phyloP scores from a whole-genome alignment of 345 rosid genomes.

The Isatis tinctoria region DNA sequence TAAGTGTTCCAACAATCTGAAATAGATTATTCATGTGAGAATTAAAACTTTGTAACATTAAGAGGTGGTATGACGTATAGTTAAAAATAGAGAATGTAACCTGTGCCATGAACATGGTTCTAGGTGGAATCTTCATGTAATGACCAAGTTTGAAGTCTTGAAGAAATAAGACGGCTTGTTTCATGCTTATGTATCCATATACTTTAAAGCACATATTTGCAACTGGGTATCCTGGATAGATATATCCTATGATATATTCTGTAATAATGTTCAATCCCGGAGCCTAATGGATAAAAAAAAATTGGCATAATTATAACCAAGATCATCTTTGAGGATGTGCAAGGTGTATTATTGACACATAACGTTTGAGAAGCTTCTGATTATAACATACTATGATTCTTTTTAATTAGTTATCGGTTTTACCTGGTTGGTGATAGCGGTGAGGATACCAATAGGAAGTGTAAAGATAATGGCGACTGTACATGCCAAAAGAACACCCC shows the following conservation, averaged over 20 bases:
- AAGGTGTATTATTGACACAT: not conserved
- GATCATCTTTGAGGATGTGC: not conserved
- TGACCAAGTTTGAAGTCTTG: constrained; percentile 99
- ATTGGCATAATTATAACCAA: not conserved
- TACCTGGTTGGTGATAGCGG: constrained; percentile 97
- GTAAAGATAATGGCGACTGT: constrained; percentile 74
- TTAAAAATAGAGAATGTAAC: constrained; percentile 26
- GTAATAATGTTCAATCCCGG: constrained; percentile 93
- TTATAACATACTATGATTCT: not conserved
- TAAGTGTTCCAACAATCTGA: constrained; percentile 81
- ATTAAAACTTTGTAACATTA: not conserved
- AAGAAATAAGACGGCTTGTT: constrained; percentile 78
- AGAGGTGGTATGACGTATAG: not conserved
- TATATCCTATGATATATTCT: constrained; percentile 89
- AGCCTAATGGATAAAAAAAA: constrained; percentile 35
- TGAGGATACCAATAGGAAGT: constrained; percentile 92
- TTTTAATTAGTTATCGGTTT: not conserved
- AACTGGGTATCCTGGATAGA: constrained; percentile 93
- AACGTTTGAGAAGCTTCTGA: not conserved
- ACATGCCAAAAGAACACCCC: constrained; percentile 96
- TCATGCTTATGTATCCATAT: constrained; percentile 94
- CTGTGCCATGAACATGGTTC: constrained; percentile 98
- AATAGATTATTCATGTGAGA: not conserved
- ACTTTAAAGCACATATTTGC: constrained; percentile 99
- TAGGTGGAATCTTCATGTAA: constrained; percentile 97